These are phyloP conservation scores for Myrica gale DNA, from an alignment of 306 rosid species.

Conservation along the genomic window DNA sequence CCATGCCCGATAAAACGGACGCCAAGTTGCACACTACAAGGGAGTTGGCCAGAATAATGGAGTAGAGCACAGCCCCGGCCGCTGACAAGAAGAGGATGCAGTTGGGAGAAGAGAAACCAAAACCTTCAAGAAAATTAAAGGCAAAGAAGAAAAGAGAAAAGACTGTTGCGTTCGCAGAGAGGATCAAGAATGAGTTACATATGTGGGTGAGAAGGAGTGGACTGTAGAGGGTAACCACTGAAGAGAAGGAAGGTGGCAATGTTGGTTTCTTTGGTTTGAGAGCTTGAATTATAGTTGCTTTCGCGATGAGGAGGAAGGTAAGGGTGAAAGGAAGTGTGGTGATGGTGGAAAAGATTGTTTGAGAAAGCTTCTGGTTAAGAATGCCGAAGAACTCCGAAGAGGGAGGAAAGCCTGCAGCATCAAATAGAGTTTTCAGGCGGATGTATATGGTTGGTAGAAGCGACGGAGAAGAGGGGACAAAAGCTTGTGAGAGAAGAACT, in stretches of 20 bases:
- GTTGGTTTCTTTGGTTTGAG: conserved; percentile 45
- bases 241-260: conserved; percentile 38
- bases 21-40: conserved; percentile 69
- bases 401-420: conserved; percentile 76
- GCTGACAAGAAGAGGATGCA: conserved; percentile 54
- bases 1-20: conserved; percentile 64
- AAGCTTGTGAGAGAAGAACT: conserved; percentile 64
- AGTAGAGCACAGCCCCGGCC: conserved; percentile 69
- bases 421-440: conserved; percentile 59
- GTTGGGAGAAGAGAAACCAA: conserved; percentile 46
- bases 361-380: conserved; percentile 73
- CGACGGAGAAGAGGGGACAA: conserved; percentile 45
- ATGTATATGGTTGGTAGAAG: conserved; percentile 47
- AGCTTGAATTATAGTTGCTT: conserved; percentile 60
- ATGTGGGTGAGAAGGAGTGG: conserved; percentile 58
- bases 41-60: conserved; percentile 79
- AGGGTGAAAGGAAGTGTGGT: conserved; percentile 75
- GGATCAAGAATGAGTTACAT: conserved; percentile 60
- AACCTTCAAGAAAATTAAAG: conserved; percentile 50
- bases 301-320: conserved; percentile 67
- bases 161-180: conserved; percentile 70
- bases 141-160: conserved; percentile 63
- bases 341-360: conserved; percentile 66
- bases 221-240: conserved; percentile 45
- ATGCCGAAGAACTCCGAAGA: conserved; percentile 58